Evolutionary conservation across 2,329 filamentous ascomycete species (phyloP).

Genomic region (Aspergillus texensis): DNA sequence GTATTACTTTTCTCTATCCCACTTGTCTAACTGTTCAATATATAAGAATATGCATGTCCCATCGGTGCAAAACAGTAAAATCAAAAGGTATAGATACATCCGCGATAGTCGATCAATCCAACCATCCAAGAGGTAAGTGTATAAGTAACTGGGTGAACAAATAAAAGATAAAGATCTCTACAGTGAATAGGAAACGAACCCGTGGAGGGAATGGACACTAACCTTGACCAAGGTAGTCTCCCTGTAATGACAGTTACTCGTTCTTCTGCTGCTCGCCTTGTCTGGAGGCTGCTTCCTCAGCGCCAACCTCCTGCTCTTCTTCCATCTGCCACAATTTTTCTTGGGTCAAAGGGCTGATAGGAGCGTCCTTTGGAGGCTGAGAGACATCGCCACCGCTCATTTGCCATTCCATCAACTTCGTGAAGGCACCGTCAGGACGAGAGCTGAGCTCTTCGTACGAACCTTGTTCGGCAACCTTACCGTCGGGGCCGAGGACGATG

Average conservation of each 20-base stretch:
- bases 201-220: neutral
- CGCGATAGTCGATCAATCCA: constrained; percentile 7
- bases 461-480: constrained; percentile 87
- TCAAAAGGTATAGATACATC: constrained; percentile 18
- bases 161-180: constrained; percentile 7
- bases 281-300: constrained; percentile 28
- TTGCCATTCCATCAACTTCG: constrained; percentile 98
- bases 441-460: constrained; percentile 76
- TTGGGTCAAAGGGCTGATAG: constrained; percentile 45
- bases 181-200: constrained; percentile 6
- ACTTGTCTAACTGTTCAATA: constrained; percentile 5
- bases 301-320: constrained; percentile 39
- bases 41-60: constrained; percentile 3
- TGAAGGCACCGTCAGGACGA: constrained; percentile 80
- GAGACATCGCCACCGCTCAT: constrained; percentile 76
- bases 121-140: constrained; percentile 10
- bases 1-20: constrained; percentile 21
- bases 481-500: constrained; percentile 85
- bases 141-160: constrained; percentile 10
- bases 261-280: constrained; percentile 1
- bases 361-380: constrained; percentile 25
- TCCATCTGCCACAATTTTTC: constrained; percentile 55
- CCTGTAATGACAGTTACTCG: constrained; percentile 1
- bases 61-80: constrained; percentile 3
- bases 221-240: neutral